Evolutionary conservation across 345 rosid genomes (phyloP), one percentile per base, ranked within the genome.

Genomic region (Ceriops zippeliana): DNA sequence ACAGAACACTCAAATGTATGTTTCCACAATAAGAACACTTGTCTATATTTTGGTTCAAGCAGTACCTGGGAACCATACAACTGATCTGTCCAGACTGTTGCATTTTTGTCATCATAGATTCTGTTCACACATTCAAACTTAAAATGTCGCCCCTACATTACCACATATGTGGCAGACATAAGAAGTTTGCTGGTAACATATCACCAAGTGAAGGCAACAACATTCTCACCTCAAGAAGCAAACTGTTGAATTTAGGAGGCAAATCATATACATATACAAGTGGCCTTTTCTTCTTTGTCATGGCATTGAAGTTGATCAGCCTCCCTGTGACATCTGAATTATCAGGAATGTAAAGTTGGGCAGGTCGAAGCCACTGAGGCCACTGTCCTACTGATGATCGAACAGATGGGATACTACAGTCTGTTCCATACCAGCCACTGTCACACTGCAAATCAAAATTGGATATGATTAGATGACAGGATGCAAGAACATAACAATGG

Each of bases 361-460:
- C 92, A 69, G 97, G 98, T 62, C 86, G 84, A 77, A 93, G 90
- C 98, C 97, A 93, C 69, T 68, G 80, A 63, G 98, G 98, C 97
- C 95, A 91, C 62, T 87, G 91, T 67, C 84, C 82, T 24, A 93
- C 79, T 30, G 97, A 76, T 13, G 97, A 89, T 56, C 73, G 28
- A 64, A 88, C 82, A 21, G 98, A 93, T 62, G 98, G 98, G 62
- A 86, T 75, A 76, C 98, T 87, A 79, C 97, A 93, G 59, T 93
- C 98, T 72, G 74, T 80, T 69, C 98, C 98, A 76, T 88, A 87
- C 96, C 98, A 93, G 31, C 96, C 96, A 75, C 72, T 84, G 63
- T 86, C 70, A 82, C 98, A 93, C 98, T 93, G 84, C 62, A 63
- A 71, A 58, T 19, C 52, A 4, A 17, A 42, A 8, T 7, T 58